These are phyloP conservation scores for Penicillium paxilli DNA, from an alignment of 495 filamentous ascomycete species.

Conservation along the genomic window DNA sequence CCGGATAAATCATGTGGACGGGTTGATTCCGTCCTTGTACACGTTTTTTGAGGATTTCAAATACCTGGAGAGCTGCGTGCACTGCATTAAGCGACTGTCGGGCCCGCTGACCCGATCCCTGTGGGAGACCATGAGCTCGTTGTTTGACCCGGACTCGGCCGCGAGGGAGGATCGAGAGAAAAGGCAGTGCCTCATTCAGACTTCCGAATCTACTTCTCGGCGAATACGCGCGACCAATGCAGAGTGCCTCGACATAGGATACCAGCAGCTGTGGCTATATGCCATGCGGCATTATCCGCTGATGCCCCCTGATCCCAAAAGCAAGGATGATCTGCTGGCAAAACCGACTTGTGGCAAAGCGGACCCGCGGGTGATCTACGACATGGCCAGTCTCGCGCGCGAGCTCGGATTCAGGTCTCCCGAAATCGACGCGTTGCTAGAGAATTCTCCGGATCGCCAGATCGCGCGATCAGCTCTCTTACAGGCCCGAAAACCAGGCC, in stretches of 20 bases:
- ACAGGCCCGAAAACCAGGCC: neutral
- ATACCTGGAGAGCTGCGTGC: slow-evolving; percentile 24
- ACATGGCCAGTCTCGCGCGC: neutral
- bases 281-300: neutral
- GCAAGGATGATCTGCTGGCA: neutral
- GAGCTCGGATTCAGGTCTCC: neutral
- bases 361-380: neutral
- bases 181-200: slow-evolving; percentile 20
- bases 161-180: neutral
- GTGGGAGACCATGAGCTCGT: slow-evolving; percentile 8
- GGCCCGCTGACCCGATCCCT: slow-evolving; percentile 1
- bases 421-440: neutral
- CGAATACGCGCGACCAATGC: neutral
- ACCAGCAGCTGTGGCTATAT: slow-evolving; percentile 13
- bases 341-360: neutral
- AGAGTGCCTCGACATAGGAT: slow-evolving; percentile 18
- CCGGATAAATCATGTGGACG: slow-evolving; percentile 14
- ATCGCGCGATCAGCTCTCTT: slow-evolving; percentile 1
- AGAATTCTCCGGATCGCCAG: slow-evolving; percentile 2
- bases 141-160: neutral
- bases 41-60: slow-evolving; percentile 39
- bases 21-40: slow-evolving; percentile 31
- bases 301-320: neutral
- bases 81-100: slow-evolving; percentile 30
- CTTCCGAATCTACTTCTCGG: slow-evolving; percentile 21